Evolutionary conservation across 139 green algal genomes (phyloP), one percentile per base, ranked within the genome.

Genomic region (Haematococcus lacustris): DNA sequence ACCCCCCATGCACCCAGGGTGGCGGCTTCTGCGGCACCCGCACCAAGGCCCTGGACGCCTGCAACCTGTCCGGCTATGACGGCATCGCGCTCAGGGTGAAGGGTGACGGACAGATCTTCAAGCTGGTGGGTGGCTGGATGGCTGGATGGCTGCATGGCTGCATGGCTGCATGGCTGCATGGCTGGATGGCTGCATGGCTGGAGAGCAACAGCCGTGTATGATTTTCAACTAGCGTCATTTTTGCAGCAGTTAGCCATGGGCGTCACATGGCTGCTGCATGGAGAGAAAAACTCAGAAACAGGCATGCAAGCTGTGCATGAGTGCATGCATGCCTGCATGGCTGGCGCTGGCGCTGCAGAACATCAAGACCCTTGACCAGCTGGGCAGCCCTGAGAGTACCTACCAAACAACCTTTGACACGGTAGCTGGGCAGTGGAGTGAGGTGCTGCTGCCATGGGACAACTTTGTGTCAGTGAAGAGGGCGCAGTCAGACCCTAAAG

Each of bases 371-470:
- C 25, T 80, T 1, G 82, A 87, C 59, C 84, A 92, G 71, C 78
- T 78, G 35, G 78, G 90, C 41, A 73, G 71, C 3, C 89, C 91
- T 3, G 91, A 94, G 75, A 76, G 75, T 57, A 92, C 87, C 6
- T 97, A 96, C 82, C 91, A 97, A 73, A 82, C 88, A 30, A 88
- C 83, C 28, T 95, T 96, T 78, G 89, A 94, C 73, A 92, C 86
- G 0, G 68, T 78, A 40, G 74, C 72, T 0, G 87, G 86, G 34
- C 83, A 89, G 61, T 94, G 85, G 88, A 73, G 71, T 7, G 86
- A 79, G 34, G 89, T 96, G 1, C 74, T 71, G 40, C 68, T 97
- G 39, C 89, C 91, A 7, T 97, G 90, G 90, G 83, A 91, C 79
- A 85, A 86, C 66, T 97, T 97, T 80, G 85, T 96, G 62, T 74